Evolutionary conservation across 2,329 filamentous ascomycete species (phyloP).

Genomic region (Microsporum audouinii): DNA sequence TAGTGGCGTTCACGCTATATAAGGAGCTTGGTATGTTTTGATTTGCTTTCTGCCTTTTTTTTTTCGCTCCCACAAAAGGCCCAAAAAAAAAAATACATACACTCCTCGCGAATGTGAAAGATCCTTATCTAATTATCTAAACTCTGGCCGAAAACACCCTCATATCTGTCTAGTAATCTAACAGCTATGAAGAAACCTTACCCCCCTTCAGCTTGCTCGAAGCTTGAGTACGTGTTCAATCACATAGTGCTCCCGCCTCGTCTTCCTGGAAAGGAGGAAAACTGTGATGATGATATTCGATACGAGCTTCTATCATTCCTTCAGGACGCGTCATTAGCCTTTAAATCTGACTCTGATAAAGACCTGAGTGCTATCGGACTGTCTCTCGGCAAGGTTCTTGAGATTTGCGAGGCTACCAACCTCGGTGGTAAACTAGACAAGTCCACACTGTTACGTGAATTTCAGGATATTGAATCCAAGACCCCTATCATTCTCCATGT

Average conservation of each 20-base stretch:
- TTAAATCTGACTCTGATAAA: constrained; percentile 16
- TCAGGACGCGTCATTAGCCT: constrained; percentile 18
- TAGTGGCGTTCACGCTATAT: background rate
- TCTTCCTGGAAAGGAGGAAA: constrained; percentile 27
- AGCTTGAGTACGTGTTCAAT: constrained; percentile 16
- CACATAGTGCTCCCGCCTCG: constrained; percentile 31
- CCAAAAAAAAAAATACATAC: background rate
- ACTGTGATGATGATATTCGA: constrained; percentile 20
- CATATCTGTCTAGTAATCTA: background rate
- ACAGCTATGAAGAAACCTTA: background rate
- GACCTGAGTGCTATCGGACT: constrained; percentile 16
- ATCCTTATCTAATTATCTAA: background rate
- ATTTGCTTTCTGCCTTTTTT: background rate
- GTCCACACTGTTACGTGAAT: constrained; percentile 18
- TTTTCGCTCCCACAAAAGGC: background rate
- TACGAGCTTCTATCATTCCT: constrained; percentile 16
- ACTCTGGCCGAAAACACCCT: too few species aligned
- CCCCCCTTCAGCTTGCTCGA: background rate
- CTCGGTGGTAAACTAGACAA: constrained; percentile 14
- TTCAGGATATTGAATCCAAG: constrained; percentile 21
- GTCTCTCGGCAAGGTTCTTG: constrained; percentile 7
- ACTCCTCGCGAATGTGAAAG: background rate
- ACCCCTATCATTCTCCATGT: constrained; percentile 35
- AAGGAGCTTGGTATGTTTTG: background rate
- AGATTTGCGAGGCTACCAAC: constrained; percentile 14